A percentile compares a stretch with the other conserved stretches of the same genome.
Conservation (phyloP, 306 rosid species). For the Gastrolobium bilobum region DNA sequence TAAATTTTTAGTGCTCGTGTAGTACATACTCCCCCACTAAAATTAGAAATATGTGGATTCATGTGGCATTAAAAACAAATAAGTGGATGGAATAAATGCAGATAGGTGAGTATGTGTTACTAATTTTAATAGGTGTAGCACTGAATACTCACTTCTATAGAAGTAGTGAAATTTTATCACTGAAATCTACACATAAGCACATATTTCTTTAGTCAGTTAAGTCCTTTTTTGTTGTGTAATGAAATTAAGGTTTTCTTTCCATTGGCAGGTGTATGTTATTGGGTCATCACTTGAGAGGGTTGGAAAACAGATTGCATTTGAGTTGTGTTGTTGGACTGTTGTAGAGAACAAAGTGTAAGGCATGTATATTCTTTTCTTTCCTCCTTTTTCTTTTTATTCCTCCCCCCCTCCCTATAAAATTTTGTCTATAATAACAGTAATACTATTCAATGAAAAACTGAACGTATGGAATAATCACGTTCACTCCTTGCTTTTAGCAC, state of each 20-base stretch:
- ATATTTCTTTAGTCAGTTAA: not conserved
- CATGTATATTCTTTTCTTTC: slow-evolving; percentile 71
- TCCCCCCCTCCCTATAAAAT: not conserved
- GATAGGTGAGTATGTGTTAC: too few relatives aligned
- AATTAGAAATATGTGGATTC: too few relatives aligned
- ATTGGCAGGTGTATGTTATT: slow-evolving; percentile 94
- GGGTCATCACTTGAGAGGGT: slow-evolving; percentile 97
- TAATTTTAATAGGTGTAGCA: too few relatives aligned
- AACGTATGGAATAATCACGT: slow-evolving; percentile 43
- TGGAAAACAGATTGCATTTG: slow-evolving; percentile 94
- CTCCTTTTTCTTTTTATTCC: slow-evolving; percentile 41
- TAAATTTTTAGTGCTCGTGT: too few relatives aligned
- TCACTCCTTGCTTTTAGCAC: slow-evolving; percentile 41
- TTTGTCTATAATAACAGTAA: slow-evolving; percentile 18
- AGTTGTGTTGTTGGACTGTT: slow-evolving; percentile 92
- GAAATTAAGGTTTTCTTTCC: slow-evolving; percentile 21
- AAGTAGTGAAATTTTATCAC: too few relatives aligned
- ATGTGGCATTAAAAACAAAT: too few relatives aligned
- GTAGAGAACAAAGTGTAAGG: slow-evolving; percentile 59
- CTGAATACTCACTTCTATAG: too few relatives aligned
- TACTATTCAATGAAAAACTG: slow-evolving; percentile 41
- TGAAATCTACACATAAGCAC: too few relatives aligned
- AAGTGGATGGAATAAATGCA: too few relatives aligned
- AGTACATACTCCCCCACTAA: too few relatives aligned
- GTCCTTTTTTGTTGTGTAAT: not conserved